Conservation (phyloP, 257 asterid species). For the Handroanthus guayacan region DNA sequence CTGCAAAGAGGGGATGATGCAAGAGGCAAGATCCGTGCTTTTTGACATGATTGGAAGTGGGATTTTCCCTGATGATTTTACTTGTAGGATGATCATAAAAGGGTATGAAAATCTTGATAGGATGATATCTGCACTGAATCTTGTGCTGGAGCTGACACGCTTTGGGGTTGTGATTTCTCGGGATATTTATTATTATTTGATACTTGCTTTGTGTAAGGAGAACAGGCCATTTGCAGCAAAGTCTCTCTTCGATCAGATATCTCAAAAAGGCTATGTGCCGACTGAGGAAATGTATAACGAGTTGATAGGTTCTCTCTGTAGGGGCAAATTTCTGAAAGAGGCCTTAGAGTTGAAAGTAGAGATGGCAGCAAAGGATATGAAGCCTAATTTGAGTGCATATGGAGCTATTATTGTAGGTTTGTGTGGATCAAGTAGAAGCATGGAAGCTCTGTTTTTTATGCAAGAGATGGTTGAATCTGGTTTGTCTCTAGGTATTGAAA, state of each 20-base stretch:
- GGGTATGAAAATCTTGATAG: slow-evolving; percentile 66
- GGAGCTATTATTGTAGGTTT: slow-evolving; percentile 62
- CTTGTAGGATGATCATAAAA: slow-evolving; percentile 69
- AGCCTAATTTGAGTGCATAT: slow-evolving; percentile 54
- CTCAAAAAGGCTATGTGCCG: slow-evolving; percentile 49
- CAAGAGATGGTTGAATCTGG: slow-evolving; percentile 72
- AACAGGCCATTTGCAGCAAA: slow-evolving; percentile 88
- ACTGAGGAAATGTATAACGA: slow-evolving; percentile 54
- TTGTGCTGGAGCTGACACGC: slow-evolving; percentile 68
- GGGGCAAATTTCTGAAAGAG: slow-evolving; percentile 58
- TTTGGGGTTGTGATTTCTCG: slow-evolving; percentile 56
- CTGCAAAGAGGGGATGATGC: slow-evolving; percentile 84
- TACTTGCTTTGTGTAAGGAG: slow-evolving; percentile 68
- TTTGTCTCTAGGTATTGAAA: slow-evolving; percentile 54
- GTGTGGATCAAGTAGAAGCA: slow-evolving; percentile 60
- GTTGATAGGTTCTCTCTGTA: slow-evolving; percentile 67
- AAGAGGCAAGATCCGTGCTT: slow-evolving; percentile 68
- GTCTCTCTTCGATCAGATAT: slow-evolving; percentile 63
- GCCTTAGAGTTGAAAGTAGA: slow-evolving; percentile 59
- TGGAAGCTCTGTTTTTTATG: slow-evolving; percentile 70
- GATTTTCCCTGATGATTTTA: slow-evolving; percentile 69
- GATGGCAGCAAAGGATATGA: slow-evolving; percentile 60
- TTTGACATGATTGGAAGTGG: slow-evolving; percentile 71
- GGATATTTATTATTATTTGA: slow-evolving; percentile 63
- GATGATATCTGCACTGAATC: slow-evolving; percentile 79